Evolutionary conservation across 2,329 filamentous ascomycete genomes (phyloP).

Genomic region (Xylaria multiplex): DNA sequence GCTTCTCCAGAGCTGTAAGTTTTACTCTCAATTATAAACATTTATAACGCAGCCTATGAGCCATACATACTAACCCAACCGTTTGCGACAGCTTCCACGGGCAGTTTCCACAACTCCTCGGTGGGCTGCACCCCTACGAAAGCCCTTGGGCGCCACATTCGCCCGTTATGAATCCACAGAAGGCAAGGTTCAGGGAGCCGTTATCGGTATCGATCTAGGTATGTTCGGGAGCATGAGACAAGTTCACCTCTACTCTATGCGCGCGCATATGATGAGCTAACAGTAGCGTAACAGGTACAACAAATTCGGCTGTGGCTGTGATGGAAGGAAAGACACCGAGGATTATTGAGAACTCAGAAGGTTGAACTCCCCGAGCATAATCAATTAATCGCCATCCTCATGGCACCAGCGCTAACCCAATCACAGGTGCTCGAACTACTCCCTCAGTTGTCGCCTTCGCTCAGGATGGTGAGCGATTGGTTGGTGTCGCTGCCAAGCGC

Average conservation of each 20-base stretch:
- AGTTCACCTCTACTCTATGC: no score
- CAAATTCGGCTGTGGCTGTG: conserved; percentile 95
- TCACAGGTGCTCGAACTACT: conserved; percentile 82
- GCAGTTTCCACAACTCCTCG: conserved; percentile 75
- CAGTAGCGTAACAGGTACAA: conserved; percentile 70
- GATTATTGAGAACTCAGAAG: conserved; percentile 98
- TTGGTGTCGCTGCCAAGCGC: conserved; percentile 97
- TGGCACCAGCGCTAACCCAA: conserved; percentile 31
- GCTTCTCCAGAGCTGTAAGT: conserved; percentile 80
- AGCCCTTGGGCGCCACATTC: conserved; percentile 77
- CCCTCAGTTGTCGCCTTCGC: conserved; percentile 96
- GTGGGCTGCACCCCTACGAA: conserved; percentile 72
- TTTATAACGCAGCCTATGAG: background rate
- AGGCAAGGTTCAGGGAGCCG: conserved; percentile 90
- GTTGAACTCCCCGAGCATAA: conserved; percentile 58
- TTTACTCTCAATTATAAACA: background rate
- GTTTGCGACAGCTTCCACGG: conserved; percentile 74
- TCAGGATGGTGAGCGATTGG: conserved; percentile 93
- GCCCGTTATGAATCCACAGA: conserved; percentile 82
- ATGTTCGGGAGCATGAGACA: conserved; percentile 50
- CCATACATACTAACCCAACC: conserved; percentile 30
- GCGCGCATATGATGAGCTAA: conserved; percentile 8
- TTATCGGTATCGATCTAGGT: conserved; percentile 99
- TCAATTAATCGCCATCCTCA: conserved; percentile 16
- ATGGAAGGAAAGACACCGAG: conserved; percentile 97